Percentiles rank a stretch among this genome's conserved stretches.
Evolutionary conservation across 2,329 filamentous ascomycete species (phyloP).

Genomic region (Fusarium caatingaense): DNA sequence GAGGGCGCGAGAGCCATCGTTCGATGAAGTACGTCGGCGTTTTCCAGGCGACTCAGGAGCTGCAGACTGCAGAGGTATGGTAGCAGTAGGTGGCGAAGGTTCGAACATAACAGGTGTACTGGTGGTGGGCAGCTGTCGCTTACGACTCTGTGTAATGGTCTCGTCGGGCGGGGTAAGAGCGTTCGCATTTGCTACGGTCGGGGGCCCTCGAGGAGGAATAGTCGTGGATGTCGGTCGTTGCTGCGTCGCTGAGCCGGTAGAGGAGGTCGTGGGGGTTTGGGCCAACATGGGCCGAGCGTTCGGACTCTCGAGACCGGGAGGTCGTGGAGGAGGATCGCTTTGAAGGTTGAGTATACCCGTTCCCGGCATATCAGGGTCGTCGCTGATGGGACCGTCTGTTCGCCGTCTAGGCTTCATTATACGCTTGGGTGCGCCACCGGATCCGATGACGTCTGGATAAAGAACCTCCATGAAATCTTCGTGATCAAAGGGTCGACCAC

Average conservation of each 20-base stretch:
- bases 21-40: constrained; percentile 49
- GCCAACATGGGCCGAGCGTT: constrained; percentile 45
- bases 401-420: constrained; percentile 67
- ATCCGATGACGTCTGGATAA: constrained; percentile 70
- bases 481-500: constrained; percentile 69
- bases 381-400: constrained; percentile 58
- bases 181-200: constrained; percentile 53
- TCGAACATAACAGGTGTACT: constrained; percentile 37
- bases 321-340: constrained; percentile 48
- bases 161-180: constrained; percentile 69
- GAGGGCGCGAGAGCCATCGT: constrained; percentile 44
- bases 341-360: constrained; percentile 60
- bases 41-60: constrained; percentile 50
- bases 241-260: constrained; percentile 38
- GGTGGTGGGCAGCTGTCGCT: constrained; percentile 52
- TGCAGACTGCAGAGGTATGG: constrained; percentile 43
- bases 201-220: constrained; percentile 53
- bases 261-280: constrained; percentile 47
- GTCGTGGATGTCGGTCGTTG: constrained; percentile 48
- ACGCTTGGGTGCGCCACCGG: constrained; percentile 68
- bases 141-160: constrained; percentile 56
- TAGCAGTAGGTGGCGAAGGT: constrained; percentile 37
- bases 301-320: constrained; percentile 43
- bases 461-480: constrained; percentile 71
- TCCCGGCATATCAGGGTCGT: constrained; percentile 62